Conservation (phyloP, 2,329 filamentous ascomycete genomes). For the Aspergillus sp. region DNA sequence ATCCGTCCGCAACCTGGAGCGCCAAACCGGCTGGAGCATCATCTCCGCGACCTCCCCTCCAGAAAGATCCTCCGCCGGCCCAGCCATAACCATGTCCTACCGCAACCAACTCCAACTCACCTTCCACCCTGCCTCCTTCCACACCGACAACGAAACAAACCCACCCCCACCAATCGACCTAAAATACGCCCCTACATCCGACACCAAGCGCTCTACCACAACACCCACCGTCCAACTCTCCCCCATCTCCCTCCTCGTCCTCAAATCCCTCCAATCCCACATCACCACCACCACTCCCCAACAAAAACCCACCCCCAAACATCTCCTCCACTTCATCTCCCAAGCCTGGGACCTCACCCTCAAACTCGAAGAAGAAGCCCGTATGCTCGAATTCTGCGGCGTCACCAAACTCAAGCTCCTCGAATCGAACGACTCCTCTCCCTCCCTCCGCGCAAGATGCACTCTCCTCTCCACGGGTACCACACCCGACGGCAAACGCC, state of each 20-base stretch:
- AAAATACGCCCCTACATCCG: conserved; percentile 32
- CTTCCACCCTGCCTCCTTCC: conserved; percentile 45
- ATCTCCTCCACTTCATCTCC: conserved; percentile 45
- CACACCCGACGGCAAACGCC: background rate
- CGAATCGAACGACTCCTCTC: conserved; percentile 26
- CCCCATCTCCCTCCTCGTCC: conserved; percentile 44
- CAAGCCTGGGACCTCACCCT: conserved; percentile 46
- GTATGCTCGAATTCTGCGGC: conserved; percentile 48
- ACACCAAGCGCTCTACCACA: conserved; percentile 9
- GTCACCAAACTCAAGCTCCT: conserved; percentile 43
- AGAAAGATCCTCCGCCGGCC: conserved; percentile 28
- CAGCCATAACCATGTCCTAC: conserved; percentile 46
- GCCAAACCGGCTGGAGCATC: conserved; percentile 49
- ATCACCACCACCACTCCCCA: conserved; percentile 36
- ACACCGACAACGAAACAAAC: conserved; percentile 12
- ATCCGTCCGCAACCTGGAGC: conserved; percentile 44
- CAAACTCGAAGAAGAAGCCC: conserved; percentile 46
- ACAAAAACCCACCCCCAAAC: conserved; percentile 31
- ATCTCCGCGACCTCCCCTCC: conserved; percentile 35
- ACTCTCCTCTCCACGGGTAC: conserved; percentile 34
- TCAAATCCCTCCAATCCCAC: conserved; percentile 45
- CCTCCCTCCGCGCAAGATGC: conserved; percentile 40
- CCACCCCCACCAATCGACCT: conserved; percentile 37
- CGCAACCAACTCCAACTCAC: conserved; percentile 44
- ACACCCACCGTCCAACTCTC: conserved; percentile 25